Percentiles rank a stretch among this genome's conserved stretches.
Conservation (phyloP, 129 eudicot genomes). For the Mikania micrantha region DNA sequence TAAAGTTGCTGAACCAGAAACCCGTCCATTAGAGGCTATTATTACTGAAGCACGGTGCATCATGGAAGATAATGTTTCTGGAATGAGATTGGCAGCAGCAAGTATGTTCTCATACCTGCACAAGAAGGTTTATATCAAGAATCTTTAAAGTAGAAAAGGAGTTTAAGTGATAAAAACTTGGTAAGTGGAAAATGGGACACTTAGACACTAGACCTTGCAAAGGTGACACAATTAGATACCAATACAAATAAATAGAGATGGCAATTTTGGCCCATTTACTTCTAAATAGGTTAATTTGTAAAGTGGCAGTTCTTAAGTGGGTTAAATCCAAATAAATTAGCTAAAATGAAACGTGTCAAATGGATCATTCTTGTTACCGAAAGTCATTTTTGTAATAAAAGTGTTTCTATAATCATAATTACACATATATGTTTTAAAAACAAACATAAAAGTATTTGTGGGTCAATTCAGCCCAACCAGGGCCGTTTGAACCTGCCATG, state of each 20-base stretch:
- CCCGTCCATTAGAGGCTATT: constrained; percentile 64
- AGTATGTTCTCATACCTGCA: constrained; percentile 87
- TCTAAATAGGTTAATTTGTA: neutral
- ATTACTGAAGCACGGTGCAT: constrained; percentile 64
- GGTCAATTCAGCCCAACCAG: neutral
- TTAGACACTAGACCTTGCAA: neutral
- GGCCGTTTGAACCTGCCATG: no score
- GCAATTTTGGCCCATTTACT: neutral
- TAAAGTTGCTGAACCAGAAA: constrained; percentile 66
- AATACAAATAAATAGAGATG: neutral
- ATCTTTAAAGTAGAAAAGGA: neutral
- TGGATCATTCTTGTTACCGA: neutral
- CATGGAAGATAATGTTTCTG: constrained; percentile 72
- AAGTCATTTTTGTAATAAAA: neutral
- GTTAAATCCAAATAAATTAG: neutral
- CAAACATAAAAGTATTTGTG: neutral
- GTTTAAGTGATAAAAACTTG: neutral
- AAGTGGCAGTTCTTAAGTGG: neutral
- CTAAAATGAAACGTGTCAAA: neutral
- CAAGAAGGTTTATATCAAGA: neutral
- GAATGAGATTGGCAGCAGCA: constrained; percentile 83
- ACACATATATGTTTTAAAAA: neutral
- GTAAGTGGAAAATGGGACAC: neutral
- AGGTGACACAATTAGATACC: neutral
- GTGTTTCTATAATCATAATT: neutral